Conservation (phyloP, 2,329 filamentous ascomycete genomes). For the Paramyrothecium sp. region DNA sequence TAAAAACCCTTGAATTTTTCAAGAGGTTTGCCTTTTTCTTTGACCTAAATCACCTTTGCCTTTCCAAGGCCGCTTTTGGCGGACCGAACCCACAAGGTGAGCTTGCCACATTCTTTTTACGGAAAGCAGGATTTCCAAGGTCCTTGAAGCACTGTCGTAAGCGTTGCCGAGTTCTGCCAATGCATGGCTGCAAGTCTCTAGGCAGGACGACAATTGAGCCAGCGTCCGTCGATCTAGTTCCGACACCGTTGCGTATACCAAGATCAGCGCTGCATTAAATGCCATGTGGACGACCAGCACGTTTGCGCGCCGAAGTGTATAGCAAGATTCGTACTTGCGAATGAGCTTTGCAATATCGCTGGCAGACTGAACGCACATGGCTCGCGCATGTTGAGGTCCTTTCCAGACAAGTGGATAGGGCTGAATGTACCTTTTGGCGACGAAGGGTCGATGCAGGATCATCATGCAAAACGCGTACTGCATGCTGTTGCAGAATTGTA, state of each 20-base stretch:
- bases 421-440: slow-evolving; percentile 1
- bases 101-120: slow-evolving; percentile 6
- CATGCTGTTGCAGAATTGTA: slow-evolving; percentile 1
- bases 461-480: slow-evolving; percentile 1
- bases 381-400: slow-evolving; percentile 2
- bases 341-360: slow-evolving; percentile 3
- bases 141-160: background rate
- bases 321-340: background rate
- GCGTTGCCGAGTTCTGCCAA: slow-evolving; percentile 3
- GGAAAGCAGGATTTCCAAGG: slow-evolving; percentile 4
- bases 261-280: slow-evolving; percentile 4
- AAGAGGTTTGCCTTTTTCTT: too few species aligned
- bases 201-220: background rate
- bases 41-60: too few species aligned
- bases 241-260: slow-evolving; percentile 3
- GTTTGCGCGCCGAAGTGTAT: slow-evolving; percentile 1
- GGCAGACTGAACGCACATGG: slow-evolving; percentile 3
- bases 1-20: too few species aligned
- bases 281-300: slow-evolving; percentile 1
- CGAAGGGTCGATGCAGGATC: slow-evolving; percentile 3
- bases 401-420: background rate
- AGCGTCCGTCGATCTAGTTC: background rate
- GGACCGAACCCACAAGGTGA: too few species aligned
- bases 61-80: too few species aligned
- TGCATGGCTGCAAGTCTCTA: slow-evolving; percentile 4